Evolutionary conservation across 2,329 filamentous ascomycete genomes (phyloP).

Genomic region (Xylaria sp.): DNA sequence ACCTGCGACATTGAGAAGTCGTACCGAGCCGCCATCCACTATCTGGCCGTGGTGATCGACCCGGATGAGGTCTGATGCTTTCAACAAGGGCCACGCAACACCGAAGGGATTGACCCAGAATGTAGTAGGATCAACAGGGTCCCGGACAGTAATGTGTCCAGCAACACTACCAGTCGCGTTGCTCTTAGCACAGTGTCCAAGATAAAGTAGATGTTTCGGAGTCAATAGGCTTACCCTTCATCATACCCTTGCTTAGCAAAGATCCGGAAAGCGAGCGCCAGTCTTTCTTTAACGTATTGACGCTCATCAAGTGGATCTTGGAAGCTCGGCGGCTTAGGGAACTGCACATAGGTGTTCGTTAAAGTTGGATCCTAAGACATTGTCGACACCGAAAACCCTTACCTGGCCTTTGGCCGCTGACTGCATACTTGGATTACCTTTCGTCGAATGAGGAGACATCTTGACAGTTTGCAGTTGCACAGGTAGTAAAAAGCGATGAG

Average conservation of each 20-base stretch:
- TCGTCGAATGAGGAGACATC: constrained; percentile 41
- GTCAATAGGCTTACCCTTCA: constrained; percentile 56
- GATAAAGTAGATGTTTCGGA: background rate
- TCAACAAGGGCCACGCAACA: constrained; percentile 70
- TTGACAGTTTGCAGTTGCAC: background rate
- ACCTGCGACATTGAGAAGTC: constrained; percentile 51
- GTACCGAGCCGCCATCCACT: constrained; percentile 67
- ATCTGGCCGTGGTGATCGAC: constrained; percentile 71
- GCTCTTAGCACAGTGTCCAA: constrained; percentile 15
- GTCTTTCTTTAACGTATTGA: constrained; percentile 64
- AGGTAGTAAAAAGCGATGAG: background rate
- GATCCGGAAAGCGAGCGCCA: constrained; percentile 67
- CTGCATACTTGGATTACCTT: constrained; percentile 20
- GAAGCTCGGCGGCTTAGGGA: constrained; percentile 42
- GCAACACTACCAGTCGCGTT: constrained; percentile 56
- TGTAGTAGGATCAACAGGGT: constrained; percentile 67
- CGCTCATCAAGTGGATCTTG: constrained; percentile 55
- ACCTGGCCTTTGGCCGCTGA: constrained; percentile 32
- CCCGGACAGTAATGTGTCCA: constrained; percentile 70
- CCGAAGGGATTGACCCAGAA: constrained; percentile 78
- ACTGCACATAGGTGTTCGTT: constrained; percentile 19
- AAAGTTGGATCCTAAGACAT: background rate
- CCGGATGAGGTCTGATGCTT: constrained; percentile 73
- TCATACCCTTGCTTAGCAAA: constrained; percentile 68
- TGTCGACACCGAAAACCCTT: constrained; percentile 2